Base-by-base conservation (phyloP, 768 basidiomycete species). In the Floccularia luteovirens region DNA sequence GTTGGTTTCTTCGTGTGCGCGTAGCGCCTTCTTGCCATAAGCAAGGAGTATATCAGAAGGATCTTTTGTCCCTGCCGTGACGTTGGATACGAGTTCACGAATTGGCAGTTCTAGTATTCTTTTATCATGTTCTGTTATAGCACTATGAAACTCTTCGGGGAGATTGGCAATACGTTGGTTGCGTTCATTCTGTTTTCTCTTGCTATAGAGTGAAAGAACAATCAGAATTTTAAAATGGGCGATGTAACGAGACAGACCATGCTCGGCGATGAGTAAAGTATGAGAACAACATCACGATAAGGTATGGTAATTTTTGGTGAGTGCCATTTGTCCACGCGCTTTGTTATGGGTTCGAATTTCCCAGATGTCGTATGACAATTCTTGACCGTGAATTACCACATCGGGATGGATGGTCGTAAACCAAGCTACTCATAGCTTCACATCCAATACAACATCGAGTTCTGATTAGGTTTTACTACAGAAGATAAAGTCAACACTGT, bases 1-100 rank as follows among this genome's bases (percentile, higher is more conserved):
- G 50, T 81, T 80, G 21, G 75, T 78, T 44, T 62, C 58, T 17
- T 58, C 56, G 36, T 75, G 72, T 0, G 72, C 74, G 36, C 62
- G 55, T 5, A 77, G 46, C 0, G 75, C 66, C 36, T 66, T 65
- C 46, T 74, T 72, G 20, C 64, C 66, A 51, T 74, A 77, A 0
- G 67, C 64, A 1, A 52, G 49, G 17, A 77, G 52, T 36, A 72
- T 48, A 17, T 66, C 61, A 4, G 48, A 21, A 1, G 67, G 59
- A 16, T 61, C 51, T 12, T 51, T 42, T 7, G 48, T 35, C 7
- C 59, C 60, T 8, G 41, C 39, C 24, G 59, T 56, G 14, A 68
- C 61, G 10, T 48, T 45, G 8, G 48, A 40, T 11, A 61, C 58
- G 17, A 69, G 50, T 1, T 50, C 39, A 5, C 55, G 47, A 13